phyloP scores from a whole-genome alignment of 139 green algal genomes.

The Diplosphaera chodatii region DNA sequence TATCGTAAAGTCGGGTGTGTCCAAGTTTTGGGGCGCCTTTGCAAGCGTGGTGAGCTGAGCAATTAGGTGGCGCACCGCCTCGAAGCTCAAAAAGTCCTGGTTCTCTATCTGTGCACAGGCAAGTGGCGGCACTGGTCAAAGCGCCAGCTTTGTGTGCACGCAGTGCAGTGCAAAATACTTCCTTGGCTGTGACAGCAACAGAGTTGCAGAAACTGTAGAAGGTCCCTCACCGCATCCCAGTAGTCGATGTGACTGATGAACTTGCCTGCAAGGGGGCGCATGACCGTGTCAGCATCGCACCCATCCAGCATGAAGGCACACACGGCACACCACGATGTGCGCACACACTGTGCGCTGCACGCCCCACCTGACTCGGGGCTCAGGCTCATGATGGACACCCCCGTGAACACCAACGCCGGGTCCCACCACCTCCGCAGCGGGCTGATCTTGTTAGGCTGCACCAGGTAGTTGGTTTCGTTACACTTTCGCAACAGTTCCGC shows the following conservation, averaged over 20 bases:
- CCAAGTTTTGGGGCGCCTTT: conserved; percentile 9
- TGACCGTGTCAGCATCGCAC: no score
- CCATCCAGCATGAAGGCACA: background rate
- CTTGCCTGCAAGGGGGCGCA: background rate
- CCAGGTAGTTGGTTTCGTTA: no score
- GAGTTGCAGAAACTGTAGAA: no score
- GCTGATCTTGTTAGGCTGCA: background rate
- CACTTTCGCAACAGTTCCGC: no score
- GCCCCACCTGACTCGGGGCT: conserved; percentile 39
- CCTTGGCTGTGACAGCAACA: no score
- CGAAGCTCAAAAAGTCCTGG: conserved; percentile 40
- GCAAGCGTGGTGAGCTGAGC: conserved; percentile 12
- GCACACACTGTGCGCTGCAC: background rate
- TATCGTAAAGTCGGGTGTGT: conserved; percentile 6
- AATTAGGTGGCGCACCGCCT: conserved; percentile 24
- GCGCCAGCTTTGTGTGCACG: no score
- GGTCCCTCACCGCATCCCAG: conserved; percentile 43
- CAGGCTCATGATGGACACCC: conserved; percentile 57
- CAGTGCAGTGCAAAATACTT: no score
- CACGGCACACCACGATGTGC: no score
- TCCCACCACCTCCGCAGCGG: conserved; percentile 27
- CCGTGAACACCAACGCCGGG: conserved; percentile 56
- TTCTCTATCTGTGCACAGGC: conserved; percentile 35
- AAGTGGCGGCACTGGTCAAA: no score
- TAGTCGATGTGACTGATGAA: conserved; percentile 40